phyloP scores from a whole-genome alignment of 2,329 filamentous ascomycete genomes.

The Fusarium dimerum region DNA sequence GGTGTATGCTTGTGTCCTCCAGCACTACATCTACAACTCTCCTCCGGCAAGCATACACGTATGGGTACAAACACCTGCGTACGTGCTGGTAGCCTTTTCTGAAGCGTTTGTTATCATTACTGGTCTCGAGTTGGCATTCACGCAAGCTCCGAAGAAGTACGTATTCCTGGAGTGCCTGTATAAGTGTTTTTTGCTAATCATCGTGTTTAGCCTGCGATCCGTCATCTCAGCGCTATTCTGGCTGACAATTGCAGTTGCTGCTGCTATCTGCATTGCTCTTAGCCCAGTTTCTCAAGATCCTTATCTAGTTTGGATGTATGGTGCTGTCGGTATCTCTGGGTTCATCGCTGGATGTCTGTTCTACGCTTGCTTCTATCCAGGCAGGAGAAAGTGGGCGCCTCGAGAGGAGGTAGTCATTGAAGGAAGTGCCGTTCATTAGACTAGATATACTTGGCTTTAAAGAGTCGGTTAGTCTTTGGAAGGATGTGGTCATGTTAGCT shows the following conservation, averaged over 20 bases:
- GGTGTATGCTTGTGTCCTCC: slow-evolving; percentile 22
- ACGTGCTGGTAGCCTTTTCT: slow-evolving; percentile 10
- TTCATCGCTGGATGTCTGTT: slow-evolving; percentile 11
- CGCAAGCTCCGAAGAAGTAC: slow-evolving; percentile 13
- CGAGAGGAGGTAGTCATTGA: slow-evolving; percentile 3
- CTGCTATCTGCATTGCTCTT: slow-evolving; percentile 13
- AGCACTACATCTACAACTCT: slow-evolving; percentile 23
- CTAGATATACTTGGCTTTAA: neutral
- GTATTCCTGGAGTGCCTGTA: neutral
- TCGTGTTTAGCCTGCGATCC: slow-evolving; percentile 4
- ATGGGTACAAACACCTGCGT: slow-evolving; percentile 11
- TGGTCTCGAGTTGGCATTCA: slow-evolving; percentile 11
- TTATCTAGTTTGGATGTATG: slow-evolving; percentile 16
- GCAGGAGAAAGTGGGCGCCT: neutral
- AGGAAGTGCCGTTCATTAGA: neutral
- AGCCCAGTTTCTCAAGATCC: slow-evolving; percentile 12
- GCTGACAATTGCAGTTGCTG: slow-evolving; percentile 13
- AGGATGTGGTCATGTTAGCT: neutral
- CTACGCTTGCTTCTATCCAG: slow-evolving; percentile 5
- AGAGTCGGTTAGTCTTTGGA: neutral
- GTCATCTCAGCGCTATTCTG: slow-evolving; percentile 11
- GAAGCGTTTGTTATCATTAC: slow-evolving; percentile 15
- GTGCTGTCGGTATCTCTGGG: slow-evolving; percentile 9
- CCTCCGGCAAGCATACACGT: slow-evolving; percentile 13
- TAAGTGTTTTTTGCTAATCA: no score